phyloP scores from a whole-genome alignment of 495 filamentous ascomycete species.

The Penicillium flavigenum region DNA sequence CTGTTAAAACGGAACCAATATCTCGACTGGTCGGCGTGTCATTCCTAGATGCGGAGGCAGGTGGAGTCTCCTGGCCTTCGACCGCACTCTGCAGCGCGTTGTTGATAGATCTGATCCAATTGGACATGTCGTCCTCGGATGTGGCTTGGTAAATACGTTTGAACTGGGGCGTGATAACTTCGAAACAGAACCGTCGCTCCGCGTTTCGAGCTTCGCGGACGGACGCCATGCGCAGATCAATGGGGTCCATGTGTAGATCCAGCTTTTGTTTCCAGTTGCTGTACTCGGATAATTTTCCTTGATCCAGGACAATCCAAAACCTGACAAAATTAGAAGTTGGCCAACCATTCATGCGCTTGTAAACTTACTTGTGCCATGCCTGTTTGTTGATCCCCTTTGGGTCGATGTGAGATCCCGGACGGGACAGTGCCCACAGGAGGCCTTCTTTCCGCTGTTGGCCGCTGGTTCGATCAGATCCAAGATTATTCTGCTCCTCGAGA shows the following conservation, averaged over 20 bases:
- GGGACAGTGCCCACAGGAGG: slow-evolving; percentile 88
- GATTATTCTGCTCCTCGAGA: slow-evolving; percentile 74
- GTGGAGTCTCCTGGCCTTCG: slow-evolving; percentile 66
- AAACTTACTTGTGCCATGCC: slow-evolving; percentile 94
- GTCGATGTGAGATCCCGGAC: slow-evolving; percentile 91
- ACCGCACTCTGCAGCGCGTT: slow-evolving; percentile 96
- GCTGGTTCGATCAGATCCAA: slow-evolving; percentile 41
- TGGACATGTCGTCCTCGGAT: slow-evolving; percentile 96
- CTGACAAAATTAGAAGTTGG: slow-evolving; percentile 43
- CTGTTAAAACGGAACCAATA: slow-evolving; percentile 87
- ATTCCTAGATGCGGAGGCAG: slow-evolving; percentile 40
- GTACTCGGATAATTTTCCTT: slow-evolving; percentile 94
- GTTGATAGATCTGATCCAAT: slow-evolving; percentile 95
- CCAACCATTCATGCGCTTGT: slow-evolving; percentile 16
- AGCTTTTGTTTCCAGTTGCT: slow-evolving; percentile 99
- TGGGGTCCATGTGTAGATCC: slow-evolving; percentile 96
- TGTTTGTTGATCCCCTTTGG: slow-evolving; percentile 94
- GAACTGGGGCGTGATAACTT: slow-evolving; percentile 95
- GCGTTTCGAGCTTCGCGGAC: slow-evolving; percentile 93
- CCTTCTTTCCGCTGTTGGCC: slow-evolving; percentile 80
- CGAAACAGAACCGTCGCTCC: slow-evolving; percentile 95
- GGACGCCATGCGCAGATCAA: slow-evolving; percentile 94
- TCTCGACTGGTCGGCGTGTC: slow-evolving; percentile 67
- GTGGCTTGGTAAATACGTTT: slow-evolving; percentile 98
- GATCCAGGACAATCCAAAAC: slow-evolving; percentile 97